A percentile compares a stretch with the other conserved stretches of the same genome.
phyloP scores from a whole-genome alignment of 2,329 filamentous ascomycete species.

The Periglandula ipomoeae region DNA sequence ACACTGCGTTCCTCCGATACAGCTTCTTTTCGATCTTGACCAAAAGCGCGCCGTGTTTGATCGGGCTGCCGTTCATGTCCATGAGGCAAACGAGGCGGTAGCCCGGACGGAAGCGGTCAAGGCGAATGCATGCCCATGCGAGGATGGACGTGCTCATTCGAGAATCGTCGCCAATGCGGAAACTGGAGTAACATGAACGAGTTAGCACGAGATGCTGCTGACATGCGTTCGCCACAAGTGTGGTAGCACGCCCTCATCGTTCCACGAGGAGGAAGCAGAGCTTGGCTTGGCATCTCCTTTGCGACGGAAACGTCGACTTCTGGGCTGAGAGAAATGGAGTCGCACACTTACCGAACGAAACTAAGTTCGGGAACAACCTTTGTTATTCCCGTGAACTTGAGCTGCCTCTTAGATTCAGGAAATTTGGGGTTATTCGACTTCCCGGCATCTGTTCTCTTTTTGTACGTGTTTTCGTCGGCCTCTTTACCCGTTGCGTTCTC shows the following conservation, averaged over 20 bases:
- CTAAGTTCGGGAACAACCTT: constrained; percentile 60
- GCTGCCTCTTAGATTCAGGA: constrained; percentile 36
- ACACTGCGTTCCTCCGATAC: neutral
- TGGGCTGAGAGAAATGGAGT: neutral
- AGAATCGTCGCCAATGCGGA: constrained; percentile 44
- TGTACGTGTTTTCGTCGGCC: constrained; percentile 44
- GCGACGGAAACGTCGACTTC: neutral
- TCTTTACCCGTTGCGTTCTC: constrained; percentile 23
- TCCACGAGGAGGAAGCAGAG: neutral
- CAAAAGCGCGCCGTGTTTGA: constrained; percentile 38
- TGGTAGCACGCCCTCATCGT: neutral
- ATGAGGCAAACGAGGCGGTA: constrained; percentile 46
- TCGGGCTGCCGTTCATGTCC: constrained; percentile 34
- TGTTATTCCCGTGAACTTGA: constrained; percentile 49
- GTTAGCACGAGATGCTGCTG: constrained; percentile 11
- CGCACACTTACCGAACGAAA: constrained; percentile 56
- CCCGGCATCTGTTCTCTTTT: constrained; percentile 45
- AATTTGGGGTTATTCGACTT: constrained; percentile 58
- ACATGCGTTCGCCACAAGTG: neutral
- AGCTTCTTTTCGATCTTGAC: constrained; percentile 41
- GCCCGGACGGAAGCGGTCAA: constrained; percentile 46
- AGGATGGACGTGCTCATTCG: constrained; percentile 29
- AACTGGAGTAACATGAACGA: constrained; percentile 24
- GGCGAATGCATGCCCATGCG: constrained; percentile 50
- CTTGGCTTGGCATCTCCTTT: neutral